phyloP scores from a whole-genome alignment of 495 filamentous ascomycete species.

The Saxophila tyrrhenica region DNA sequence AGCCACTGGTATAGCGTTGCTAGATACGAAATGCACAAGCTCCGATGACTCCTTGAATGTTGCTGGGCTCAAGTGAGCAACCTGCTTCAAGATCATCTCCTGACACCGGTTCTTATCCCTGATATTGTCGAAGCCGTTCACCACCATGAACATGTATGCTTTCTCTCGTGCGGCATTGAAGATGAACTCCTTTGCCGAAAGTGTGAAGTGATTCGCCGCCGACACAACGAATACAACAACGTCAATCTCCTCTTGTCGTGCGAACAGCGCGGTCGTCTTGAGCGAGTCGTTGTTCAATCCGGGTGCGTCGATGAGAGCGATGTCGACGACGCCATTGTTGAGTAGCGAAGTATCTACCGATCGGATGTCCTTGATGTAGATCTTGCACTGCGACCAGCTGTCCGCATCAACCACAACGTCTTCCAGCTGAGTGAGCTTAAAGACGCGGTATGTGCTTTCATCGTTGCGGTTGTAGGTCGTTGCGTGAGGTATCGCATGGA shows the following conservation, averaged over 20 bases:
- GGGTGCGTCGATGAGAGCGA: constrained; percentile 92
- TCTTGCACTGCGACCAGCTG: constrained; percentile 86
- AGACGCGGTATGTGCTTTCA: constrained; percentile 87
- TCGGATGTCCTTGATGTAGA: constrained; percentile 88
- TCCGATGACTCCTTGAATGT: constrained; percentile 89
- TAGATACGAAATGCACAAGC: constrained; percentile 94
- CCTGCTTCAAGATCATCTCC: constrained; percentile 84
- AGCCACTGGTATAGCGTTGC: constrained; percentile 74
- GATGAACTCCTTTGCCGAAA: constrained; percentile 93
- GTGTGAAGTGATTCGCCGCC: constrained; percentile 93
- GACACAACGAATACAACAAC: constrained; percentile 98
- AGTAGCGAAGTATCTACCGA: constrained; percentile 86
- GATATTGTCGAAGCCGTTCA: constrained; percentile 94
- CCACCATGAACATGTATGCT: constrained; percentile 97
- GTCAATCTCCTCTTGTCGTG: constrained; percentile 94
- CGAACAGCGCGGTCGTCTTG: constrained; percentile 94
- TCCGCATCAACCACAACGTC: constrained; percentile 79
- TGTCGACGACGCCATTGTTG: constrained; percentile 96
- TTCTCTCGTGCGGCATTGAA: constrained; percentile 91
- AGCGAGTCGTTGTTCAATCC: constrained; percentile 90
- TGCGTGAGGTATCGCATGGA: constrained; percentile 70
- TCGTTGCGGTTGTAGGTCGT: constrained; percentile 73
- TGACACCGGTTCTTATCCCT: constrained; percentile 76
- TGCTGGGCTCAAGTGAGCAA: constrained; percentile 68
- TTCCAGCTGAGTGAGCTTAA: constrained; percentile 62